Conservation (phyloP, 495 filamentous ascomycete species). For the Paragyromitra xinjiangensis region DNA sequence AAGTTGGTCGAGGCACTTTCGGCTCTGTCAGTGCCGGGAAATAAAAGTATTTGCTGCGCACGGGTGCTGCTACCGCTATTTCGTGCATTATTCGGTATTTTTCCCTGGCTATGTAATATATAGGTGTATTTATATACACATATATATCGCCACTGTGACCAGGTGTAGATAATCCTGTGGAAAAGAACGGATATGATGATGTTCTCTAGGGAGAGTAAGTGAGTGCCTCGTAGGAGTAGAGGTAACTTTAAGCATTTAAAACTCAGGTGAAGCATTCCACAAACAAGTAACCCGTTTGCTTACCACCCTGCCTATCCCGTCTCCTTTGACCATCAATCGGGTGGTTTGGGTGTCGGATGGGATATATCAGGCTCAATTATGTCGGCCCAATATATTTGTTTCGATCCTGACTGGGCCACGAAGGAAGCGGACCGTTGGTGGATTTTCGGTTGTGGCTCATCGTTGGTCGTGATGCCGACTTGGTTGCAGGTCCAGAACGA, state of each 20-base stretch:
- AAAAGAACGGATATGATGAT: not conserved
- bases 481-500: constrained; percentile 33
- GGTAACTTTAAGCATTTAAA: constrained; percentile 45
- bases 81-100: constrained; percentile 40
- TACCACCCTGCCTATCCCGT: constrained; percentile 38
- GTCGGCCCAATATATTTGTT: constrained; percentile 52
- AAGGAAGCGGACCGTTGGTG: constrained; percentile 39
- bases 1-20: constrained; percentile 14
- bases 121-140: constrained; percentile 1
- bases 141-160: constrained; percentile 33
- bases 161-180: not conserved
- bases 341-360: constrained; percentile 38
- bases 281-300: constrained; percentile 33
- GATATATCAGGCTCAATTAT: constrained; percentile 55
- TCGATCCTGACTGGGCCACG: constrained; percentile 50
- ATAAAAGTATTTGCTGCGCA: constrained; percentile 49
- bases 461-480: constrained; percentile 41
- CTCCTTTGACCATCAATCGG: constrained; percentile 48
- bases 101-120: not conserved
- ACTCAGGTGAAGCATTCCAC: constrained; percentile 38
- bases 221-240: constrained; percentile 20
- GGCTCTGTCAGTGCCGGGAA: constrained; percentile 46
- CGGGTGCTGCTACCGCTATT: constrained; percentile 48
- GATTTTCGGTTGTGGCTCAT: constrained; percentile 30
- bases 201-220: constrained; percentile 27